Base-by-base conservation (phyloP, 331 rosid genomes). In the Malus hybrid region DNA sequence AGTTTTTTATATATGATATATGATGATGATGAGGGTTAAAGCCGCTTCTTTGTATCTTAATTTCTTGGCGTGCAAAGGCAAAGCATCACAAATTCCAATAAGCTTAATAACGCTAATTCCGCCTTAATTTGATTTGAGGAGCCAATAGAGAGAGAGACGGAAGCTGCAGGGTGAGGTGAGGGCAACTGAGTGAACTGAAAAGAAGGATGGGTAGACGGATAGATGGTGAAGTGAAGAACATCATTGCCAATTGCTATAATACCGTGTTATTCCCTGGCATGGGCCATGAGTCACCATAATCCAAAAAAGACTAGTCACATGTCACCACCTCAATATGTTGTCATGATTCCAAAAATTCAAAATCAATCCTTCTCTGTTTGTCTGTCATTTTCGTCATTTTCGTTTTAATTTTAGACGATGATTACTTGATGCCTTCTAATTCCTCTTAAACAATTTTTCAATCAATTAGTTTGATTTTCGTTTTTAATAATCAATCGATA, bases 221-320 rank as follows among this genome's bases (percentile, higher is more conserved):
- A 1, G 14, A 39, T 5, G 57, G 67, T 10, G 44, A 55, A 55
- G 65, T 14, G 36, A 64, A 70, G 84, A 71, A 78, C 83, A 90
- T 90, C 65, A 85, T 90, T 88, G 85, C 91, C 39, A 78, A 71
- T 19, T 32, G 75, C 52, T 55, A 33, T 3, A 55, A 82, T 77
- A 88, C 86, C 84, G 74, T 76, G 84, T 85, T 83, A 90, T 88
- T 90, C 88, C 56, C 88, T 90, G 91, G 71, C 91, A 85, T 79
- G 90, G 86, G 87, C 84, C 90, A 73, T 54, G 66, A 62, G 60
- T 28, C 90, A 84, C 84, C 81, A 81, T 83, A 76, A 85, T 90
- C 82, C 84, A 67, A 81, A 67, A 75, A 79, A 80, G 74, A 50
- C 54, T 20, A 74, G 82, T 90, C 88, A 90, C 89, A 84, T 86